Base-by-base conservation (phyloP, 1,284 basidiomycete species). In the Papiliotrema terrestris region DNA sequence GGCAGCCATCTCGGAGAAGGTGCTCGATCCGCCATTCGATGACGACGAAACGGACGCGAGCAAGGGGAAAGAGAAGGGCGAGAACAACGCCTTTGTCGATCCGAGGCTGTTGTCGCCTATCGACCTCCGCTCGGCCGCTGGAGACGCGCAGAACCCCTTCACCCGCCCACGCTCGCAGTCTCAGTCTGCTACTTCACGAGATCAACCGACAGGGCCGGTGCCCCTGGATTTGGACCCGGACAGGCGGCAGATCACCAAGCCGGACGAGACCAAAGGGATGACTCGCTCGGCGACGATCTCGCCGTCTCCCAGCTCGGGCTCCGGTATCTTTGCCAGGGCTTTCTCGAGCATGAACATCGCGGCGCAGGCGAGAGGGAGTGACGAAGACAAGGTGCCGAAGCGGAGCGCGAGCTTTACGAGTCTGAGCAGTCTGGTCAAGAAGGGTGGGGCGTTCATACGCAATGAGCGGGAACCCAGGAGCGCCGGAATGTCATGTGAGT, bases 371-470 rank as follows among this genome's bases (percentile, higher is more conserved):
- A 54, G 51, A 22, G 55, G 49, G 5, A 20, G 26, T 9, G 52
- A 55, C 29, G 37, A 36, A 20, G 39, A 25, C 2, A 62, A 65
- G 49, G 50, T 51, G 11, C 62, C 64, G 8, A 66, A 65, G 42
- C 47, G 66, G 36, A 63, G 61, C 54, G 62, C 64, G 37, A 66
- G 65, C 25, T 68, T 68, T 45, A 66, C 61, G 3, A 65, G 61
- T 48, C 43, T 68, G 23, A 62, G 59, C 38, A 59, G 59, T 48
- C 43, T 65, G 29, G 55, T 66, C 25, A 62, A 60, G 53, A 59
- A 63, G 35, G 61, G 60, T 39, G 59, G 61, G 29, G 49, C 25
- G 8, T 20, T 39, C 23, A 50, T 54, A 37, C 17, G 32, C 29
- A 25, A 39, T 37, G 47, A 51, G 25, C 29, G 29, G 29, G 29